Percentiles rank a stretch among this genome's conserved stretches.
phyloP scores from a whole-genome alignment of 2,329 filamentous ascomycete species.

The Hypoxylon sp. region DNA sequence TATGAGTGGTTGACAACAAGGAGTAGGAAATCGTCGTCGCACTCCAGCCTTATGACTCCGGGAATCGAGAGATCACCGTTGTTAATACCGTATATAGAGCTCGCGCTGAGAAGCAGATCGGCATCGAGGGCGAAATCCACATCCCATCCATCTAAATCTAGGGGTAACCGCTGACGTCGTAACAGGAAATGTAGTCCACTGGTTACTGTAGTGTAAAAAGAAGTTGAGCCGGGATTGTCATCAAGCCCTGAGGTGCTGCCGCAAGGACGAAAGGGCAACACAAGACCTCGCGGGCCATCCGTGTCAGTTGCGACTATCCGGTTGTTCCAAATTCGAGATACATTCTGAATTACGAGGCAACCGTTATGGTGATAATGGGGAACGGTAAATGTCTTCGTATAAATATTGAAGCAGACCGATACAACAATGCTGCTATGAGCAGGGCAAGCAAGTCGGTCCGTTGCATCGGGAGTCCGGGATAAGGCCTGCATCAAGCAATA shows the following conservation, averaged over 20 bases:
- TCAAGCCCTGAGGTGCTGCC: neutral
- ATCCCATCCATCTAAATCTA: conserved; percentile 7
- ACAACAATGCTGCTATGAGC: conserved; percentile 40
- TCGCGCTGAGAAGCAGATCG: conserved; percentile 4
- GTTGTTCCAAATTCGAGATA: conserved; percentile 49
- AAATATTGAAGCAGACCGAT: conserved; percentile 51
- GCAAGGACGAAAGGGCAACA: conserved; percentile 32
- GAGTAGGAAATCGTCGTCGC: conserved; percentile 50
- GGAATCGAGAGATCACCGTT: neutral
- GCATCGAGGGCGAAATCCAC: conserved; percentile 41
- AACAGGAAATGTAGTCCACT: conserved; percentile 10
- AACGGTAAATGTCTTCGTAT: conserved; percentile 48
- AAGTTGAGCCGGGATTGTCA: conserved; percentile 15
- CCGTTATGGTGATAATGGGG: conserved; percentile 46
- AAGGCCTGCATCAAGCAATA: conserved; percentile 48
- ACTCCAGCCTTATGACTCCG: conserved; percentile 27
- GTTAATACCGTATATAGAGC: neutral
- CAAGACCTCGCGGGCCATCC: conserved; percentile 9
- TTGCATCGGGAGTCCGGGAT: conserved; percentile 26
- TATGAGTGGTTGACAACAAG: conserved; percentile 47
- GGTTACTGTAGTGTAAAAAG: conserved; percentile 33
- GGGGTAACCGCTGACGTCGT: conserved; percentile 18
- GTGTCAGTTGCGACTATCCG: conserved; percentile 28
- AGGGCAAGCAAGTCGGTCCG: conserved; percentile 29
- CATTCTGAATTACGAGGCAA: conserved; percentile 27